phyloP scores from a whole-genome alignment of 2,329 filamentous ascomycete species.

The Aspergillus tanneri region DNA sequence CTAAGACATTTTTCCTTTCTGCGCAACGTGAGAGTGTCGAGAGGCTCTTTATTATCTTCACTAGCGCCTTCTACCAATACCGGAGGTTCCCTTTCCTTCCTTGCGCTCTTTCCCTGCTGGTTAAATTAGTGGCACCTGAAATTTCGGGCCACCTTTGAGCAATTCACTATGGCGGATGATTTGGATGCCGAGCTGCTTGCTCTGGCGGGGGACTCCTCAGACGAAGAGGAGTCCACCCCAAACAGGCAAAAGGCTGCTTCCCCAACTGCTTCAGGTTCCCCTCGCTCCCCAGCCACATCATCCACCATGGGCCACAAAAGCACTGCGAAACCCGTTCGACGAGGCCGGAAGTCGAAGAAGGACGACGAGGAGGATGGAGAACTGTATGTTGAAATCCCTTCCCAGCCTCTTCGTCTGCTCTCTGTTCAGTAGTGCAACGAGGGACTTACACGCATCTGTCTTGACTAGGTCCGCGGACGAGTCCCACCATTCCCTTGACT shows the following conservation, averaged over 20 bases:
- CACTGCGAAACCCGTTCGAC: conserved; percentile 38
- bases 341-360: conserved; percentile 51
- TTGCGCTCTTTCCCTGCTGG: not conserved
- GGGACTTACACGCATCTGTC: conserved; percentile 11
- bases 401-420: conserved; percentile 1
- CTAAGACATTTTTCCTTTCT: conserved; percentile 17
- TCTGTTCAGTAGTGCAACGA: not conserved
- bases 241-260: conserved; percentile 57
- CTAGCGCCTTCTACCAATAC: not conserved
- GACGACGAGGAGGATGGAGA: conserved; percentile 77
- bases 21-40: not conserved
- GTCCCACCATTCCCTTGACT: conserved; percentile 72
- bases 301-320: conserved; percentile 50
- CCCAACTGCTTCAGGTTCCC: conserved; percentile 54
- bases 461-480: conserved; percentile 62
- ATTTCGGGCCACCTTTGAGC: conserved; percentile 9
- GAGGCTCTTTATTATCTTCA: not conserved
- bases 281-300: conserved; percentile 45
- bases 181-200: conserved; percentile 92
- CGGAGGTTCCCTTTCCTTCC: not conserved
- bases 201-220: conserved; percentile 69
- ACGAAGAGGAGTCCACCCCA: conserved; percentile 54
- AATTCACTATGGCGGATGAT: conserved; percentile 68
- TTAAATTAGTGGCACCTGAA: conserved; percentile 5
- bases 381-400: conserved; percentile 60